A percentile compares a stretch with the other conserved stretches of the same genome.
Conservation (phyloP, 805 yeast species). For the Myxozyma mucilagina region DNA sequence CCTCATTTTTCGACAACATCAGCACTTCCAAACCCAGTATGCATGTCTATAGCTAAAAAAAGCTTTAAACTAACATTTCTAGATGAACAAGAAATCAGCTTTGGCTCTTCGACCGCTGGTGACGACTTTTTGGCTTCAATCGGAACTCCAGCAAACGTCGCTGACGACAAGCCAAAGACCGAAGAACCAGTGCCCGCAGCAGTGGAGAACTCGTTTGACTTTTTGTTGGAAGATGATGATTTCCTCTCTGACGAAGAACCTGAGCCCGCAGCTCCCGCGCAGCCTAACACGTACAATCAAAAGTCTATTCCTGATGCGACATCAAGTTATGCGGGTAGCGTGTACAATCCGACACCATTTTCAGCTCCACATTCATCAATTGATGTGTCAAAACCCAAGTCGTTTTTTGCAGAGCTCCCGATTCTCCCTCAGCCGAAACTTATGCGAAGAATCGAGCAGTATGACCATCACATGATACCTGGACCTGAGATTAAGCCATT, state of each 20-base stretch:
- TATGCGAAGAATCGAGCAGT: constrained; percentile 14
- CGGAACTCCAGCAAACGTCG: not conserved
- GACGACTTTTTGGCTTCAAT: constrained; percentile 14
- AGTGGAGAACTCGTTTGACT: constrained; percentile 21
- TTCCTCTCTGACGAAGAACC: constrained; percentile 27
- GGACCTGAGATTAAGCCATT: not conserved
- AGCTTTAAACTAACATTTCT: not conserved
- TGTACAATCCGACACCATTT: not conserved
- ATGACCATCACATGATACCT: constrained; percentile 8
- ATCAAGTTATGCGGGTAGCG: not conserved
- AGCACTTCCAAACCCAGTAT: not conserved
- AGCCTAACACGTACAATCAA: not conserved
- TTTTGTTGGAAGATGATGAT: constrained; percentile 27
- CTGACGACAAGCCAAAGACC: not conserved
- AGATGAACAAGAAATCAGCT: not conserved
- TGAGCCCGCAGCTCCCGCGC: not conserved
- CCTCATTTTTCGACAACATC: not conserved
- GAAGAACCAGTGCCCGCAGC: not conserved
- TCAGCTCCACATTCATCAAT: not conserved
- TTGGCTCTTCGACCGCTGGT: not conserved
- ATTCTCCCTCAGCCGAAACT: constrained; percentile 10
- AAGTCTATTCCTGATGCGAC: not conserved
- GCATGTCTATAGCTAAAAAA: not conserved
- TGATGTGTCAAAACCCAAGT: not conserved
- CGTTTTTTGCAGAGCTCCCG: constrained; percentile 26